Evolutionary conservation across 768 basidiomycete genomes (phyloP), one percentile per base, ranked within the genome.

Genomic region (Leccinum uliginosum): DNA sequence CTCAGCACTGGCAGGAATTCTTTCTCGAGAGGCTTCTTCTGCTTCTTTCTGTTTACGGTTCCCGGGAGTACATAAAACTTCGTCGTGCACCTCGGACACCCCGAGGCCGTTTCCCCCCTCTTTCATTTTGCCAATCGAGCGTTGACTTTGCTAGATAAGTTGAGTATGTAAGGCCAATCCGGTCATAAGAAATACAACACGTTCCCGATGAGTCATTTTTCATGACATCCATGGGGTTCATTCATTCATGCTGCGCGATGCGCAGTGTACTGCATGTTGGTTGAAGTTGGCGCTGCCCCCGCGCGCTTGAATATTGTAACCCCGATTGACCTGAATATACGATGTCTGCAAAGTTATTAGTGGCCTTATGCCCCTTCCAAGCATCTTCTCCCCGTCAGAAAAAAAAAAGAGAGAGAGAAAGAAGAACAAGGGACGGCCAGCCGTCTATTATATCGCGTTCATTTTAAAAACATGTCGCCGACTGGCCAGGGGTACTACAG

Each of bases 81-180:
- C 10, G 24, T 14, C 40, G 27, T 53, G 53, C 46, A 54, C 53
- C 53, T 54, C 53, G 46, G 53, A 55, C 54, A 55, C 49, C 46
- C 48, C 10, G 24, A 40, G 6, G 19, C 2, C 19, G n/a, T 47
- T 17, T 5, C 12, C 24, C 14, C 11, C n/a, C 15, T 40, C 17
- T 19, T 2, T 45, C 7, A 45, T 23, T 45, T 45, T 45, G 19
- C 21, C n/a, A n/a, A 19, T 15, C 21, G 40, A 19, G 40, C 40
- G 17, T 10, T 38, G 17, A n/a, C 38, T 17, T n/a, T 38, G 38
- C 2, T 10, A 38, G 38, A n/a, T 32, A n/a, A n/a, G 10, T 50
- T 15, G 2, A 23, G 12, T 9, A 30, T 12, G 30, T 30, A 4
- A 6, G 4, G 7, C 11, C 15, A 35, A 23, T 44, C n/a, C 43